These are phyloP conservation scores for Solanum aculeatissimum DNA, from an alignment of 305 asterid genomes.

Conservation along the genomic window DNA sequence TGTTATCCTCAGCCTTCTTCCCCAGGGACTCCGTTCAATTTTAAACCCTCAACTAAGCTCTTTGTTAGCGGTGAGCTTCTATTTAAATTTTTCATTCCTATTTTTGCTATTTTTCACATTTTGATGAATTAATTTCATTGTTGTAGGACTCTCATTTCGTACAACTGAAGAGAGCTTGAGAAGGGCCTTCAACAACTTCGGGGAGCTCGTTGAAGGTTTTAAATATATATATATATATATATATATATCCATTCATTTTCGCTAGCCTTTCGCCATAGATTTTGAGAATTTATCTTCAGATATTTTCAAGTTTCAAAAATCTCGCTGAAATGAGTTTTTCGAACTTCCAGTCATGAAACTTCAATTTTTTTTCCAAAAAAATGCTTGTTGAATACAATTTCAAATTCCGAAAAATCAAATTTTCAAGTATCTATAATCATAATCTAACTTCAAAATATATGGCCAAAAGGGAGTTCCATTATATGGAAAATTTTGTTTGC, in stretches of 20 bases:
- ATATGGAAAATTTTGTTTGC: neutral
- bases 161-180: constrained; percentile 67
- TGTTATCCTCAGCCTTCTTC: constrained; percentile 24
- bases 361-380: too few relatives aligned
- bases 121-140: neutral
- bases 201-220: constrained; percentile 67
- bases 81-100: neutral
- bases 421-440: neutral
- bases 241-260: neutral
- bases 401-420: neutral
- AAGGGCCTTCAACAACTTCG: constrained; percentile 52
- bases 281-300: neutral
- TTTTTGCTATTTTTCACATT: neutral
- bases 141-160: constrained; percentile 67
- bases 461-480: neutral
- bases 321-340: neutral
- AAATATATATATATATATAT: too few relatives aligned
- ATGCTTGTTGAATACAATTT: neutral
- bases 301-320: neutral
- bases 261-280: neutral
- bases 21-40: constrained; percentile 4
- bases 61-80: constrained; percentile 49
- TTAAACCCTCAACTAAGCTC: constrained; percentile 47
- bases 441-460: neutral
- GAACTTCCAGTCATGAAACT: neutral